phyloP scores from a whole-genome alignment of 1,284 basidiomycete species.

The Stygiomarasmius scandens region DNA sequence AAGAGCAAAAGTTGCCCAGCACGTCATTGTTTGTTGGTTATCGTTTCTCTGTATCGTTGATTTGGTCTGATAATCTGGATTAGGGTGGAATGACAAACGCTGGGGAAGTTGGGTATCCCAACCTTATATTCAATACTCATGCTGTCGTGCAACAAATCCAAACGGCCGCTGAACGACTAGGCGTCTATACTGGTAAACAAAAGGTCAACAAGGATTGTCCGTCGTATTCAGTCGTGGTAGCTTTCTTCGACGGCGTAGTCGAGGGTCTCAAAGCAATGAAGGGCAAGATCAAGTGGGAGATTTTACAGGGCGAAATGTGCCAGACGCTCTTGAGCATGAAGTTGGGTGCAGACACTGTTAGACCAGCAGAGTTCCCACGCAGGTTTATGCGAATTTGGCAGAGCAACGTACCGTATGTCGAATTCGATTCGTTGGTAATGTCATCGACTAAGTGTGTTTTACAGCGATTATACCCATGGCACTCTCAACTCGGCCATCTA shows the following conservation, averaged over 20 bases:
- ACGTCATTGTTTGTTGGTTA: too few species aligned
- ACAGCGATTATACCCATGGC: constrained; percentile 38
- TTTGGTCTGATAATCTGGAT: too few species aligned
- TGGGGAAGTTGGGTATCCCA: constrained; percentile 9
- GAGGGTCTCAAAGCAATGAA: constrained; percentile 21
- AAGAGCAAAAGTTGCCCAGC: too few species aligned
- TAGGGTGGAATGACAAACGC: constrained; percentile 4
- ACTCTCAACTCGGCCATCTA: constrained; percentile 32
- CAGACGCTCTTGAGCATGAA: constrained; percentile 30
- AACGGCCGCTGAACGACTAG: neutral
- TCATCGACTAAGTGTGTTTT: neutral
- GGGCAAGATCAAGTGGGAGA: constrained; percentile 23
- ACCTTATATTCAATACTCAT: neutral
- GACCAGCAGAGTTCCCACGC: constrained; percentile 29
- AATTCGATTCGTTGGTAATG: neutral
- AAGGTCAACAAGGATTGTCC: constrained; percentile 19
- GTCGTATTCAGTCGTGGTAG: constrained; percentile 22
- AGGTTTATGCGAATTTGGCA: constrained; percentile 33
- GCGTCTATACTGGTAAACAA: neutral
- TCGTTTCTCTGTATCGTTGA: too few species aligned
- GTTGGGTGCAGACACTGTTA: constrained; percentile 21
- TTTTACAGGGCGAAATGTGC: constrained; percentile 26
- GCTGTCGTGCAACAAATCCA: constrained; percentile 2
- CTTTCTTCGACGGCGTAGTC: constrained; percentile 28
- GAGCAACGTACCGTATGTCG: constrained; percentile 30